Evolutionary conservation across 2,329 filamentous ascomycete genomes (phyloP).

Genomic region (Phoma sp.): DNA sequence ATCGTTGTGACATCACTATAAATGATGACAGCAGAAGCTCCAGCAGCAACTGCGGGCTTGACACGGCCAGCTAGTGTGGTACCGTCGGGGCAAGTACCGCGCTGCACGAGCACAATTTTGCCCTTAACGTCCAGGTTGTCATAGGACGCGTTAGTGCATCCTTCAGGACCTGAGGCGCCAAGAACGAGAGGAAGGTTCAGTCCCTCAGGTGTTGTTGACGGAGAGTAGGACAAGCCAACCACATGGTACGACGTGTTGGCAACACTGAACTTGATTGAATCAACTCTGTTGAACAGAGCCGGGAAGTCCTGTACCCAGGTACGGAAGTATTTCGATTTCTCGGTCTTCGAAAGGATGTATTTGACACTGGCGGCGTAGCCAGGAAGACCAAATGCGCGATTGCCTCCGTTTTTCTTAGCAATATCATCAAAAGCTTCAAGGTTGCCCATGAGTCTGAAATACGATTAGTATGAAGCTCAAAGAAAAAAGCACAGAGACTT

Average conservation of each 20-base stretch:
- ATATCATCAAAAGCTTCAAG: slow-evolving; percentile 63
- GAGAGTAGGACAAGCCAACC: slow-evolving; percentile 55
- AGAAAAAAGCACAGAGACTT: no score
- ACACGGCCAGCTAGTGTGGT: slow-evolving; percentile 50
- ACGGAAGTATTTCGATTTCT: slow-evolving; percentile 46
- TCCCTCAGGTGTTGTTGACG: slow-evolving; percentile 54
- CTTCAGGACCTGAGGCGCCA: slow-evolving; percentile 49
- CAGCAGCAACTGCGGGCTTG: slow-evolving; percentile 50
- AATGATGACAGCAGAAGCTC: slow-evolving; percentile 51
- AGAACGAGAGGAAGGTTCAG: slow-evolving; percentile 51
- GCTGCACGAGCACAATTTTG: slow-evolving; percentile 52
- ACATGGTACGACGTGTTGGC: slow-evolving; percentile 48
- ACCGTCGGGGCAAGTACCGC: slow-evolving; percentile 51
- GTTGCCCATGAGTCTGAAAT: slow-evolving; percentile 58
- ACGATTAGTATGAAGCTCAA: background rate
- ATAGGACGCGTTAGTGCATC: slow-evolving; percentile 50
- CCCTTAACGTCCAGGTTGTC: slow-evolving; percentile 46
- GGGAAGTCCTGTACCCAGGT: slow-evolving; percentile 59
- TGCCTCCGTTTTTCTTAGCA: slow-evolving; percentile 61
- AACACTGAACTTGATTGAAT: slow-evolving; percentile 50
- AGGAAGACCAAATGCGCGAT: slow-evolving; percentile 65
- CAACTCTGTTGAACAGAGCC: slow-evolving; percentile 51
- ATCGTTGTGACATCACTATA: slow-evolving; percentile 49
- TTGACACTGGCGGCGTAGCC: slow-evolving; percentile 65
- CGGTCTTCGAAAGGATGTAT: slow-evolving; percentile 60